These are phyloP conservation scores for Paxillus ammoniavirescens DNA, from an alignment of 768 basidiomycete species.

Conservation along the genomic window DNA sequence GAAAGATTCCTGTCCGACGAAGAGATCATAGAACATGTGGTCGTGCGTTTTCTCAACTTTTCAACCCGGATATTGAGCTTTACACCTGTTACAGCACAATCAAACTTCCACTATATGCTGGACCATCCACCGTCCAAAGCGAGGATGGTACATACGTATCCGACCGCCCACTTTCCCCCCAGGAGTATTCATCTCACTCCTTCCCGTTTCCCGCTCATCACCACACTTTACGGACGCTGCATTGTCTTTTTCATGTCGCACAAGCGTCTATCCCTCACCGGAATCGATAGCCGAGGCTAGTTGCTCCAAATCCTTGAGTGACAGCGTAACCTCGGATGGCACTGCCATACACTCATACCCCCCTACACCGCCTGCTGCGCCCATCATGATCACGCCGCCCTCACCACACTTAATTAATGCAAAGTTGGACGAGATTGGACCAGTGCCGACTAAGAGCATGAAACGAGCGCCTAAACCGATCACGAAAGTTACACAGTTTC, in stretches of 20 bases:
- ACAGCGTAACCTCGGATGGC: constrained; percentile 30
- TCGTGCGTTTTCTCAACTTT: constrained; percentile 45
- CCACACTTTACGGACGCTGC: constrained; percentile 51
- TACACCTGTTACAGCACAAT: constrained; percentile 49
- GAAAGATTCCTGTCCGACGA: constrained; percentile 71
- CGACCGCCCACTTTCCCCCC: constrained; percentile 70
- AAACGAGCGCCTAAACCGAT: constrained; percentile 8
- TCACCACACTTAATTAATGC: constrained; percentile 33
- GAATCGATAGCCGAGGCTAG: constrained; percentile 12
- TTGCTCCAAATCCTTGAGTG: constrained; percentile 23
- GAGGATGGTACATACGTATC: constrained; percentile 84
- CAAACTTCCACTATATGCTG: constrained; percentile 64
- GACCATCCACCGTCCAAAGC: constrained; percentile 76
- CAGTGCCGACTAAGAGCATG: neutral
- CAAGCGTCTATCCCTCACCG: constrained; percentile 33
- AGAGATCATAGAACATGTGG: constrained; percentile 73
- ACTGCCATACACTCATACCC: constrained; percentile 53
- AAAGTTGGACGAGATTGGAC: constrained; percentile 23
- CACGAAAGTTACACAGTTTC: constrained; percentile 45
- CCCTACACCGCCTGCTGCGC: constrained; percentile 46
- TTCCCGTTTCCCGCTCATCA: constrained; percentile 46
- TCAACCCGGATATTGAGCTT: neutral
- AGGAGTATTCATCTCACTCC: constrained; percentile 52
- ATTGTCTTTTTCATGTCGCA: constrained; percentile 52
- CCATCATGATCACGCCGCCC: constrained; percentile 31